These are phyloP conservation scores for Castanea mollissima DNA, from an alignment of 306 rosid species.

Conservation along the genomic window DNA sequence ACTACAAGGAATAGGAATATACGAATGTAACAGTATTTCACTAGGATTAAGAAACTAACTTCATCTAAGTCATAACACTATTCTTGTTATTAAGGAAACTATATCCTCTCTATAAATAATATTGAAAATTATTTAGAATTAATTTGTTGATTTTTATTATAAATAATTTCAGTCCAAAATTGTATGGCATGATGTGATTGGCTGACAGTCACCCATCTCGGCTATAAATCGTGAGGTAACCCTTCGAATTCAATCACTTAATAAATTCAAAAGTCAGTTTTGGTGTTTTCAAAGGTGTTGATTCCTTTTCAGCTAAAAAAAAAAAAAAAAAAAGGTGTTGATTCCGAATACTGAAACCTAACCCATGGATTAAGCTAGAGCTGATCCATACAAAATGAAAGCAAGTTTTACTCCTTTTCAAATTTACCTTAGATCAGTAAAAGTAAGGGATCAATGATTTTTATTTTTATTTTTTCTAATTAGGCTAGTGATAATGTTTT, in stretches of 20 bases:
- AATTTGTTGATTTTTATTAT: not conserved
- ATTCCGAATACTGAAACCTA: slow-evolving; percentile 68
- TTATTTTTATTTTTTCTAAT: no score
- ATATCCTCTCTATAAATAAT: no score
- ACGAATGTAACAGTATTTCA: no score
- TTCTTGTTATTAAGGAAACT: no score
- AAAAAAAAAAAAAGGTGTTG: not conserved
- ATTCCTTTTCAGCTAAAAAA: no score
- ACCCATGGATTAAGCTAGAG: slow-evolving; percentile 36
- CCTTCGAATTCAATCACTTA: slow-evolving; percentile 3
- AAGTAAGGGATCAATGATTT: no score
- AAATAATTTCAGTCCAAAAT: slow-evolving; percentile 64
- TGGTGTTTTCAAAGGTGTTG: slow-evolving; percentile 42
- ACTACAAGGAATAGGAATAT: no score
- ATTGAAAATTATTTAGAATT: not conserved
- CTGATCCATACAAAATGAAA: no score
- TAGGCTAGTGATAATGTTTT: slow-evolving; percentile 41
- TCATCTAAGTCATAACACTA: no score
- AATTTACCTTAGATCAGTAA: no score
- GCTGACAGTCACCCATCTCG: slow-evolving; percentile 39
- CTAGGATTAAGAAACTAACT: no score
- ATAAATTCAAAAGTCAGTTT: not conserved
- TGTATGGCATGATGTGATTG: slow-evolving; percentile 87
- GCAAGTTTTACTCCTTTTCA: no score
- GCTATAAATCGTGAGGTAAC: not conserved